Base-by-base conservation (phyloP, 306 rosid species). In the Cucurbita ficifolia region DNA sequence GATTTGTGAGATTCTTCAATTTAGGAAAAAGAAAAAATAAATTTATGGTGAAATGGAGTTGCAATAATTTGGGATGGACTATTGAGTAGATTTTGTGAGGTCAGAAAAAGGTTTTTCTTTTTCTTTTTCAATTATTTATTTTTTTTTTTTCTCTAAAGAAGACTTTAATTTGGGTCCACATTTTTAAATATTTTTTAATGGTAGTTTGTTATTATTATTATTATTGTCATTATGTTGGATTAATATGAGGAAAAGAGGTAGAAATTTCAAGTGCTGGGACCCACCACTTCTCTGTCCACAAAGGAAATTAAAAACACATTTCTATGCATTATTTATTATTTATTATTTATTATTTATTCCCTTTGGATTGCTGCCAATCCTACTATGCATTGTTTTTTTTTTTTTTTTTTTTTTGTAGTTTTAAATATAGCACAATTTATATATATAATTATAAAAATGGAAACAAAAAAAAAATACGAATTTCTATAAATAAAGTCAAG, bases 331-430 rank as follows among this genome's bases (percentile, higher is more conserved):
- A 63, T 39, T 39, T 49, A n/a, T 39, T 63, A 18, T 63, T 63
- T 61, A 61, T 61, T 61, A 29, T 24, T 24, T 29, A 29, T 29
- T 63, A 18, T 63, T 63, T 61, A 61, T 61, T 61, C 35, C 70
- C 51, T 63, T n/a, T 63, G 70, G 70, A 63, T 63, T 63, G 70
- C 35, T 40, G 70, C 70, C 51, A 63, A 8, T 62, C 45, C 46
- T n/a, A 5, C 21, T 63, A 22, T 21, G 12, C 1, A 7, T 4
- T 4, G 1, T 60, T 1, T 7, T 59, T n/a, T n/a, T n/a, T n/a
- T n/a, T n/a, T n/a, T n/a, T n/a, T n/a, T n/a, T n/a, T n/a, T n/a
- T 7, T 60, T 7, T 40, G 60, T 21, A 17, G 22, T 51, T 51
- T 3, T 17, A 51, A 17, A 51, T 51, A 17, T 51, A 51, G 10